phyloP scores from a whole-genome alignment of 208 protist genomes.

The Wallacemonas collosoma region DNA sequence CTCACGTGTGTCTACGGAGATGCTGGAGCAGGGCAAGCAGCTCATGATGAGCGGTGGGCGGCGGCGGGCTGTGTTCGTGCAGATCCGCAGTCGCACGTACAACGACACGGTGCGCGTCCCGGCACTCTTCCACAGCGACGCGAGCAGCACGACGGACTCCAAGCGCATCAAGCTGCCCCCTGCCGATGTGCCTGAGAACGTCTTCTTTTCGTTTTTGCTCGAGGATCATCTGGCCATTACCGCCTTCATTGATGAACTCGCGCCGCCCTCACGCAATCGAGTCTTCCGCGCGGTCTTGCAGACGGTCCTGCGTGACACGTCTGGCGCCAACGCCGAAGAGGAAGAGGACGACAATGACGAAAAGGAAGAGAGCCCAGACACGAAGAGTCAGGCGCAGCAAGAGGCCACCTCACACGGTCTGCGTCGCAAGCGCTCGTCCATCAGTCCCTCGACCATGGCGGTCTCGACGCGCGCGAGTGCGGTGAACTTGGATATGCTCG shows the following conservation, averaged over 20 bases:
- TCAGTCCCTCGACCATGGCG: conserved; percentile 9
- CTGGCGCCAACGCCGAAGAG: too few species aligned
- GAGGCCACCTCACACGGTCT: background rate
- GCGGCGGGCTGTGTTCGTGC: conserved; percentile 77
- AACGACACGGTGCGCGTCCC: conserved; percentile 74
- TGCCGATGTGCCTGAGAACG: conserved; percentile 69
- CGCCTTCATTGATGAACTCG: conserved; percentile 25
- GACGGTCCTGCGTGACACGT: conserved; percentile 35
- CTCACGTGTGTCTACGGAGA: conserved; percentile 33
- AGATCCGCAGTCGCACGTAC: conserved; percentile 66
- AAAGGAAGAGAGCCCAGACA: too few species aligned
- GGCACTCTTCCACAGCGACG: conserved; percentile 61
- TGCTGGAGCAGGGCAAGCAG: conserved; percentile 66
- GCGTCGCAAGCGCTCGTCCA: background rate
- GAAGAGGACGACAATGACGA: too few species aligned
- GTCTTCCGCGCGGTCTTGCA: conserved; percentile 43
- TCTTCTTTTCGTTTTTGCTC: conserved; percentile 61
- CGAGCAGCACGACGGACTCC: conserved; percentile 63
- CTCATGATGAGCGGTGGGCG: conserved; percentile 68
- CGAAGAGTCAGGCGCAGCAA: too few species aligned
- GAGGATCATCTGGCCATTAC: conserved; percentile 52
- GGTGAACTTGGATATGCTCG: conserved; percentile 1
- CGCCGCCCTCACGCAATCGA: conserved; percentile 14
- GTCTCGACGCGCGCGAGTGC: conserved; percentile 23
- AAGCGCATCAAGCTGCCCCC: conserved; percentile 68